Percentiles rank a stretch among this genome's conserved stretches.
Conservation (phyloP, 805 yeast species). For the Wickerhamiella lipophila region DNA sequence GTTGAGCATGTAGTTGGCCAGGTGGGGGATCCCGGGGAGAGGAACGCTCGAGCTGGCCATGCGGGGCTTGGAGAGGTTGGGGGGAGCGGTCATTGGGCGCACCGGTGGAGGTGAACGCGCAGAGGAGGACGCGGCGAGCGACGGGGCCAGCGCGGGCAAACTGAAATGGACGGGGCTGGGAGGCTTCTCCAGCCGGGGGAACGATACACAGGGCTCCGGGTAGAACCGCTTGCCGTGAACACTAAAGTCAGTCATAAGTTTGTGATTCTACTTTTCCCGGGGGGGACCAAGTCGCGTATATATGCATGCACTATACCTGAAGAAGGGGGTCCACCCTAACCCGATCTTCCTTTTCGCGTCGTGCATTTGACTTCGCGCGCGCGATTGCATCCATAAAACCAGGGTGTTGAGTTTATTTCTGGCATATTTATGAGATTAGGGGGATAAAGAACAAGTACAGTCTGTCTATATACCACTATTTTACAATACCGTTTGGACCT, state of each 20-base stretch:
- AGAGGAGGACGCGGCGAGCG: slow-evolving; percentile 4
- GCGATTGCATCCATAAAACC: neutral
- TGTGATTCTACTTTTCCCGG: neutral
- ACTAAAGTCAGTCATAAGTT: slow-evolving; percentile 4
- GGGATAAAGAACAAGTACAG: too few relatives aligned
- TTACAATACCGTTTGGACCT: too few relatives aligned
- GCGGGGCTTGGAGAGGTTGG: neutral
- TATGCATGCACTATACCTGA: slow-evolving; percentile 5
- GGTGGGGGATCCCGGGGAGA: slow-evolving; percentile 5
- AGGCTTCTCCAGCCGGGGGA: slow-evolving; percentile 9
- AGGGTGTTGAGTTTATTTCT: too few relatives aligned
- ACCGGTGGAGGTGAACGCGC: slow-evolving; percentile 5
- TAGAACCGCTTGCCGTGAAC: slow-evolving; percentile 9
- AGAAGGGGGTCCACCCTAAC: neutral
- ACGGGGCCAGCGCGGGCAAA: slow-evolving; percentile 5
- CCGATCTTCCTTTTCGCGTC: slow-evolving; percentile 8
- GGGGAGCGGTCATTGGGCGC: neutral
- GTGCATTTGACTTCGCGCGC: slow-evolving; percentile 1
- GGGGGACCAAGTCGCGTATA: slow-evolving; percentile 4
- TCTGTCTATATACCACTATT: too few relatives aligned
- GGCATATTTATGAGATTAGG: too few relatives aligned
- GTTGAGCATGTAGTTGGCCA: slow-evolving; percentile 9
- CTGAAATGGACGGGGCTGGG: slow-evolving; percentile 6
- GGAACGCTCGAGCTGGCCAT: neutral
- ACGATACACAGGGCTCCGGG: slow-evolving; percentile 7